phyloP scores from a whole-genome alignment of 2,329 filamentous ascomycete genomes.

The Raffaelea ambrosiae region DNA sequence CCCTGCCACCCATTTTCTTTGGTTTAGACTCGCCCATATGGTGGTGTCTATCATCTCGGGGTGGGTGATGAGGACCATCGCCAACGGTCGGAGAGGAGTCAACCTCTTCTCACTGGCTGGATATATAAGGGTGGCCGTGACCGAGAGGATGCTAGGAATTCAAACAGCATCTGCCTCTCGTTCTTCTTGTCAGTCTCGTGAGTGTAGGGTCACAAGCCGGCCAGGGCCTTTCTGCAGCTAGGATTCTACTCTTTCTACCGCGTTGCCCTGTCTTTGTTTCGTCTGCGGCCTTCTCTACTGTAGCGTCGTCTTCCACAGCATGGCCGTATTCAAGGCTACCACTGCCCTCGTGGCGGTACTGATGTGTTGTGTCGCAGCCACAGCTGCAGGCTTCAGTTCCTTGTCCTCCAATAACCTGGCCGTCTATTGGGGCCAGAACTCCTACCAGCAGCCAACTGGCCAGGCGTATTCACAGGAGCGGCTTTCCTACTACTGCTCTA shows the following conservation, averaged over 20 bases:
- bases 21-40: not conserved
- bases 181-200: no score
- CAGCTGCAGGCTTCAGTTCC: conserved; percentile 34
- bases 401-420: conserved; percentile 45
- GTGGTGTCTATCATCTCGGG: no score
- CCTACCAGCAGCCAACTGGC: conserved; percentile 35
- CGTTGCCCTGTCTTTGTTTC: no score
- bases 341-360: conserved; percentile 9
- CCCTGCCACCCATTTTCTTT: not conserved
- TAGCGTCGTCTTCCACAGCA: not conserved
- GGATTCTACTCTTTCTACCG: no score
- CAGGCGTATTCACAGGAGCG: conserved; percentile 42
- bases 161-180: no score
- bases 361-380: conserved; percentile 8
- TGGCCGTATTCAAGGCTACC: not conserved
- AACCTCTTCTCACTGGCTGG: no score
- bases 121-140: no score
- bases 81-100: no score
- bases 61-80: no score
- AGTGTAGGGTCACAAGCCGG: no score
- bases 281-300: not conserved
- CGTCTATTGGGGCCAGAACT: conserved; percentile 67
- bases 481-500: conserved; percentile 49
- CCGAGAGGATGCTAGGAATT: no score
- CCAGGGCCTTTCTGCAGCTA: no score